Conservation (phyloP, 129 eudicot genomes). For the Lactuca sativa region DNA sequence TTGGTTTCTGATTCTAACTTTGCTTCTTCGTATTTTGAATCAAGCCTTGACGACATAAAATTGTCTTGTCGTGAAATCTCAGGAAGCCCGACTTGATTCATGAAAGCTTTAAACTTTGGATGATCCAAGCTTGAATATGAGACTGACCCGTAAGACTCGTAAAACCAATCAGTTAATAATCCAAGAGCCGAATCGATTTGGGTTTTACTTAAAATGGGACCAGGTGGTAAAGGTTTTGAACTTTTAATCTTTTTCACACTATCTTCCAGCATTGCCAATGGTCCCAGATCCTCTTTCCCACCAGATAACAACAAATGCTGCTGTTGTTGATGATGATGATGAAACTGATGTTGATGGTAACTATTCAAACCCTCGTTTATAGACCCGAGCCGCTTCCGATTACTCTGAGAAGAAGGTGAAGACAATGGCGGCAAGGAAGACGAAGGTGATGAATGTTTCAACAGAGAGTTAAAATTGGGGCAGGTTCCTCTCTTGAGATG, state of each 20-base stretch:
- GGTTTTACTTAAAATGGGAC: conserved; percentile 48
- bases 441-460: conserved; percentile 44
- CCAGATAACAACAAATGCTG: conserved; percentile 55
- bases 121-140: conserved; percentile 73
- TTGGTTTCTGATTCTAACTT: conserved; percentile 62
- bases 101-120: conserved; percentile 78
- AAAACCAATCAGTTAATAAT: conserved; percentile 72
- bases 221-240: conserved; percentile 54
- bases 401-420: conserved; percentile 48
- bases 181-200: conserved; percentile 58
- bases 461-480: conserved; percentile 55
- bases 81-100: conserved; percentile 73
- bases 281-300: conserved; percentile 72
- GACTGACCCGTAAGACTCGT: conserved; percentile 75
- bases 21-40: conserved; percentile 64
- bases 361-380: conserved; percentile 17
- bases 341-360: conserved; percentile 3
- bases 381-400: conserved; percentile 33
- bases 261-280: conserved; percentile 76
- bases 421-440: conserved; percentile 48
- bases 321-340: conserved; percentile 11
- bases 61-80: conserved; percentile 40
- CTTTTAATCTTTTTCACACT: conserved; percentile 84
- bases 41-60: conserved; percentile 47
- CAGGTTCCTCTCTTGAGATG: conserved; percentile 76